Base-by-base conservation (phyloP, 2,329 filamentous ascomycete species). In the Pochonia chlamydosporia region DNA sequence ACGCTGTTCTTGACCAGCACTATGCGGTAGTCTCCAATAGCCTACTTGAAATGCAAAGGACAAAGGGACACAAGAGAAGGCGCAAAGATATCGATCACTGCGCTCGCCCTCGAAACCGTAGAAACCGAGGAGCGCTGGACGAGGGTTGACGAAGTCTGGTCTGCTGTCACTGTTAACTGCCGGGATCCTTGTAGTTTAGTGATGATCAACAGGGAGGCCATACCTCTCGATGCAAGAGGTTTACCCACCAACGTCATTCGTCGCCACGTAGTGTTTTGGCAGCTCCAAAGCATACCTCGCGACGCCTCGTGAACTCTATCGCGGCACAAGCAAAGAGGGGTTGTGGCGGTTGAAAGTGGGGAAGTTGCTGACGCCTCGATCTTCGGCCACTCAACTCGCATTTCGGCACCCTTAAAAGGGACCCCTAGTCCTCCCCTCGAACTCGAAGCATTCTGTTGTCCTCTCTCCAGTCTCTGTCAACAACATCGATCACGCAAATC, bases 181-280 rank as follows among this genome's bases (percentile, higher is more conserved):
- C 33, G 33, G 21, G 33, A 36, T 36, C 33, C 33, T 36, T 36
- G 33, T 6, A 18, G 35, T 13, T 23, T 13, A 11, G n/a, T 35
- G 31, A 35, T 35, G 2, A n/a, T n/a, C n/a, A n/a, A n/a, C n/a
- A n/a, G n/a, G n/a, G 35, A n/a, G 11, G 18, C 20, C 21, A 20
- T 20, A 39, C 18, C 4, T n/a, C 9, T 4, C 16, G 10, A 39
- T 7, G 26, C 26, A 28, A 7, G 26, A 28, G 7, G 13, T 28
- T 21, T 21, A 18, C 28, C 42, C 37, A 8, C 9, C 39, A 35
- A 46, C 47, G 43, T 46, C 43, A 49, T 46, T 49, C 47, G 47
- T 43, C 43, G 47, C 47, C 37, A 46, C 47, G 37, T 23, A 4
- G 18, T 39, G 30, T 21, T 18, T 23, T 39, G 23, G 35, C 35